Evolutionary conservation across 2,329 filamentous ascomycete species (phyloP).

Genomic region (Pseudogymnoascus sp.): DNA sequence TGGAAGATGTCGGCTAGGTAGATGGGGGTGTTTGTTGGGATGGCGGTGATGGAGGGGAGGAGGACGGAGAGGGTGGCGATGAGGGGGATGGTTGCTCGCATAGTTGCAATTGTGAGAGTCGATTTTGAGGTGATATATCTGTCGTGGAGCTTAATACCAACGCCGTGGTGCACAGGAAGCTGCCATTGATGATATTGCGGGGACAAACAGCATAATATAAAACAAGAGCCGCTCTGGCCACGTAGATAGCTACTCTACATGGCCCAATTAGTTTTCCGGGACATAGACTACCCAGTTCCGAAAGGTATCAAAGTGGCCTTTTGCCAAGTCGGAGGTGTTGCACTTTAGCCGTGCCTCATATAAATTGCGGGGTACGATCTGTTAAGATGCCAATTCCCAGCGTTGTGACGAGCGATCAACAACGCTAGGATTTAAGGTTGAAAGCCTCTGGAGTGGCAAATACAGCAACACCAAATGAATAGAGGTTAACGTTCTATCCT

Average conservation of each 20-base stretch:
- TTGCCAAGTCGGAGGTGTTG: background rate
- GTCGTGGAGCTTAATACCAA: background rate
- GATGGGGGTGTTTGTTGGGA: slow-evolving; percentile 7
- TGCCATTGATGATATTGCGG: background rate
- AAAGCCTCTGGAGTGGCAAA: background rate
- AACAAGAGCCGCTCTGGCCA: background rate
- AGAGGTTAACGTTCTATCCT: background rate
- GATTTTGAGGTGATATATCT: background rate
- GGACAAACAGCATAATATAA: background rate
- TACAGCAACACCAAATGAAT: background rate
- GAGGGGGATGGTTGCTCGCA: background rate
- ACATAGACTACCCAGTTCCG: background rate
- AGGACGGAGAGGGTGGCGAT: background rate
- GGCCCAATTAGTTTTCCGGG: background rate
- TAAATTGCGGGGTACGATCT: slow-evolving; percentile 2
- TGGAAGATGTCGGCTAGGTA: slow-evolving; percentile 3
- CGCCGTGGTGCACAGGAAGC: background rate
- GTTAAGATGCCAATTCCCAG: background rate
- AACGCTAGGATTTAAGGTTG: slow-evolving; percentile 3
- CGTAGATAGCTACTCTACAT: background rate
- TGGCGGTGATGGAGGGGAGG: background rate
- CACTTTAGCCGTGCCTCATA: background rate
- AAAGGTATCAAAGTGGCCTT: background rate
- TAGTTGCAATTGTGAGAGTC: background rate
- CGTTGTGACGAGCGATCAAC: background rate